These are phyloP conservation scores for Cyanidium caldarium DNA, from an alignment of 23 red algal genomes.

Conservation along the genomic window DNA sequence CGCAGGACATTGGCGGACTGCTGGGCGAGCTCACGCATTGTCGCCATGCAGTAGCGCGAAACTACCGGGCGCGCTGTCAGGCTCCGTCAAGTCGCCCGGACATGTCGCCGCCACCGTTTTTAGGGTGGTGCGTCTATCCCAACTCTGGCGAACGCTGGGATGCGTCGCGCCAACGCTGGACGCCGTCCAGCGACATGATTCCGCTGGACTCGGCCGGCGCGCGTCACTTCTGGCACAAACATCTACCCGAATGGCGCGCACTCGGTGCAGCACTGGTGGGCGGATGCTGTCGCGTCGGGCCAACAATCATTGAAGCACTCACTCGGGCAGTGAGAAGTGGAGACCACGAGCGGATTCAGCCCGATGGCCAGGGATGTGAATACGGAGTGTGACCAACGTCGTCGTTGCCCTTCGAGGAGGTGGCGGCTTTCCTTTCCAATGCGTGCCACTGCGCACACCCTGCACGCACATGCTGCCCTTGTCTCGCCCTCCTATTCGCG, in stretches of 20 bases:
- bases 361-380: no score
- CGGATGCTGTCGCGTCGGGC: slow-evolving; percentile 16
- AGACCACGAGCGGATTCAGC: no score
- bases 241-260: neutral
- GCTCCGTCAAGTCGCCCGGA: neutral
- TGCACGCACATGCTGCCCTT: no score
- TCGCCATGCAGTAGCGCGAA: neutral
- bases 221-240: neutral
- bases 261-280: slow-evolving; percentile 8
- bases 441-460: no score
- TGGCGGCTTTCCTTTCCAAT: no score
- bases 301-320: neutral
- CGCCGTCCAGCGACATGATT: neutral
- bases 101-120: neutral
- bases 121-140: slow-evolving; percentile 5
- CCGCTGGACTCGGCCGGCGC: no score
- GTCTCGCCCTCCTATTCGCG: no score
- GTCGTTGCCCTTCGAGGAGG: no score
- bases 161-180: neutral
- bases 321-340: no score
- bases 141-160: slow-evolving; percentile 20
- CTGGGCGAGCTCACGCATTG: neutral
- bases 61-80: no score
- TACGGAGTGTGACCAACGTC: no score
- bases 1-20: neutral